A percentile compares a stretch with the other conserved stretches of the same genome.
These are phyloP conservation scores for Westerdykella aurantiaca DNA, from an alignment of 2,329 filamentous ascomycete species.

Conservation along the genomic window DNA sequence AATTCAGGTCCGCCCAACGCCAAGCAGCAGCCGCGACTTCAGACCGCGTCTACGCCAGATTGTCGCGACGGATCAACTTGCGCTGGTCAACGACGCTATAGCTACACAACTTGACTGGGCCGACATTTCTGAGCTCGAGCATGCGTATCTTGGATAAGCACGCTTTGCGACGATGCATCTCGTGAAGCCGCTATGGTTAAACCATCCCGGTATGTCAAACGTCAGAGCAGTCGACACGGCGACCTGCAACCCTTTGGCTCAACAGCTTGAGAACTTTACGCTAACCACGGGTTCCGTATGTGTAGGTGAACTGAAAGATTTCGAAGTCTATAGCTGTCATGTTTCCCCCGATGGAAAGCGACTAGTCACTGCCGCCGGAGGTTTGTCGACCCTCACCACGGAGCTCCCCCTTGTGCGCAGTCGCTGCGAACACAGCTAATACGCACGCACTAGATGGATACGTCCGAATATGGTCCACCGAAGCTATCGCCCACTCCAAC, in stretches of 20 bases:
- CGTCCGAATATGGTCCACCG: slow-evolving; percentile 95
- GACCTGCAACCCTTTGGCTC: not conserved
- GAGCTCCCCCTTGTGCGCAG: slow-evolving; percentile 9
- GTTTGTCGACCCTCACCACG: slow-evolving; percentile 46
- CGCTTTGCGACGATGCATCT: slow-evolving; percentile 47
- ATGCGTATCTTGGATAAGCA: slow-evolving; percentile 5
- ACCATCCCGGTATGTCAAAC: slow-evolving; percentile 67
- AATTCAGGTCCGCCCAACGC: no score
- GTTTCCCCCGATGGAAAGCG: slow-evolving; percentile 90
- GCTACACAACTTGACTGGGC: no score
- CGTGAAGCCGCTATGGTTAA: slow-evolving; percentile 93
- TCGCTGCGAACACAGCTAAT: slow-evolving; percentile 20
- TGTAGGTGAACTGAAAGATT: slow-evolving; percentile 89
- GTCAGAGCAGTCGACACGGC: not conserved
- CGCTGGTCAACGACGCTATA: no score
- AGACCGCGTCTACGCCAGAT: no score
- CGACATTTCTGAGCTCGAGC: not conserved
- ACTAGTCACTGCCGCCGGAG: slow-evolving; percentile 88
- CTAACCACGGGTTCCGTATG: slow-evolving; percentile 14
- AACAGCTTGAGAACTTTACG: not conserved
- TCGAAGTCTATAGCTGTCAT: slow-evolving; percentile 97
- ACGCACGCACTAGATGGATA: slow-evolving; percentile 64
- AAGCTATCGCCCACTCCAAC: slow-evolving; percentile 78
- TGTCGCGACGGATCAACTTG: no score
- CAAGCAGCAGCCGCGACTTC: slow-evolving; percentile 7